Evolutionary conservation across 1,284 basidiomycete species (phyloP).

Genomic region (Pseudozyma thailandica): DNA sequence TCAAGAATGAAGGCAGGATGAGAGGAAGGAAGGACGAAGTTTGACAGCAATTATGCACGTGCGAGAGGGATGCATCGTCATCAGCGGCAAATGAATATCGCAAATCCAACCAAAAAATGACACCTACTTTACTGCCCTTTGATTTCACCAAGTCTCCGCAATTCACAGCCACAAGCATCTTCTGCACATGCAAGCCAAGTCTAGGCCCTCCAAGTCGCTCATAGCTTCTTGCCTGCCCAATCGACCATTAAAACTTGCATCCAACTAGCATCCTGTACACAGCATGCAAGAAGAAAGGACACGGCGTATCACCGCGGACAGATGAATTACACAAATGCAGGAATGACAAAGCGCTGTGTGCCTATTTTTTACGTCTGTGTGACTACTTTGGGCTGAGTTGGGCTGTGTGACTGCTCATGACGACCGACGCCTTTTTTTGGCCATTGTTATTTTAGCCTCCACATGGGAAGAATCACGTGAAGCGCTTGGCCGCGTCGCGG

Average conservation of each 20-base stretch:
- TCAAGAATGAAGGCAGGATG: neutral
- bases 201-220: no score
- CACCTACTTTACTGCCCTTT: neutral
- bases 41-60: conserved; percentile 11
- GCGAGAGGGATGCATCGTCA: conserved; percentile 21
- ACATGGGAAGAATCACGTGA: conserved; percentile 46
- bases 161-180: neutral
- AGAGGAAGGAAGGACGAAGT: conserved; percentile 3
- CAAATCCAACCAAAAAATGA: neutral
- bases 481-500: conserved; percentile 40
- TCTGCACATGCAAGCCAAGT: no score
- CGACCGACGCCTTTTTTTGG: neutral
- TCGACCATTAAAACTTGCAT: no score
- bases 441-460: conserved; percentile 20
- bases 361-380: neutral
- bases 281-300: neutral
- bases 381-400: neutral
- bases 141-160: neutral
- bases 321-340: conserved; percentile 1
- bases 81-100: neutral
- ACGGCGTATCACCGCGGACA: neutral
- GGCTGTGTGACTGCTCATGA: neutral
- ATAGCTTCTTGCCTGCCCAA: no score
- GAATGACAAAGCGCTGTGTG: conserved; percentile 27
- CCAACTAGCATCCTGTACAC: neutral